Evolutionary conservation across 75 land plant species (phyloP), one percentile per base, ranked within the genome.

Genomic region (Pinus taeda): DNA sequence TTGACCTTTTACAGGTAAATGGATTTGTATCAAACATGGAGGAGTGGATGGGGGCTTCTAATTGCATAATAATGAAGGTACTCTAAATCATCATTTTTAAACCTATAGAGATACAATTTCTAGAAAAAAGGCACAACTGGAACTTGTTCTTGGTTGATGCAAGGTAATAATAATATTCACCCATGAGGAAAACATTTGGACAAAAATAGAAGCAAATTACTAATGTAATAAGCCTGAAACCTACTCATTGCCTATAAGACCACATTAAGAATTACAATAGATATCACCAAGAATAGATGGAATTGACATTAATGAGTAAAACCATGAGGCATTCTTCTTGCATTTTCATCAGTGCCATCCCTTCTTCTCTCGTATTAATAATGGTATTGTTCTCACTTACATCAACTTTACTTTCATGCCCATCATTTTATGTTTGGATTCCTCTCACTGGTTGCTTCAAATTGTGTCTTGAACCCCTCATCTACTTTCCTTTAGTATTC

Each of bases 11-110:
- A 64, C 82, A 97, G 98, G 91, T 97, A 57, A 87, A 86, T 53
- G 99, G 99, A 14, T 97, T 97, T 73, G 89, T 88, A 59, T 89
- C 93, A 12, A 94, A 90, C 82, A 97, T 97, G 93, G 90, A 90
- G 76, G 93, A 97, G 39, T 90, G 93, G 86, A 94, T 97, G 99
- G 95, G 95, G 60, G 99, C 99, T 59, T 94, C 93, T 69, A 95
- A 97, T 72, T 97, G 99, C 85, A 91, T 97, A 60, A 97, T 97
- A 26, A 97, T 95, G 56, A 97, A 97, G 90, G 99, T 97, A 81
- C 36, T 56, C 3, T 21, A 20, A 22, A 37, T 15, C 3, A 1
- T 45, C 49, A 7, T 45, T 45, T 45, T 45, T 45, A 6, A 24
- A 8, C 14, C 11, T 21, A 7, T 63, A 21, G 65, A 24, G 65